Evolutionary conservation across 495 filamentous ascomycete genomes (phyloP), one percentile per base, ranked within the genome.

Genomic region (Oidiodendron maius): DNA sequence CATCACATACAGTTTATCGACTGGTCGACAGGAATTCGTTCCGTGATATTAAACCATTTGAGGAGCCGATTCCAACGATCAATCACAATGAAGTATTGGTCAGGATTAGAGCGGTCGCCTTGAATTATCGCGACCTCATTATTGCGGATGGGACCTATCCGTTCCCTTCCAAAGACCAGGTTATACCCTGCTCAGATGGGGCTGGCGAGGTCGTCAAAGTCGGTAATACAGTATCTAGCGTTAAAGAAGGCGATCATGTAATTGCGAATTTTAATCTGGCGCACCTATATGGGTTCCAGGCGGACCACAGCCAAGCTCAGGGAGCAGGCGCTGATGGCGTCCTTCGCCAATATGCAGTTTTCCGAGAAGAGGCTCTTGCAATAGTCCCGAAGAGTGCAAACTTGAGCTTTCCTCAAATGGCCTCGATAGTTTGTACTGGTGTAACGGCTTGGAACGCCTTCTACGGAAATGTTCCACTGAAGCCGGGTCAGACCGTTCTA

Each of bases 61-160:
- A n/a, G n/a, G n/a, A n/a, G 3, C 64, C 71, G 10, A 66, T 71
- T 44, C 72, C 70, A 1, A 43, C 54, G 1, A 70, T 71, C 1
- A 65, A 64, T 4, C 45, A 56, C 4, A 67, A 69, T 30, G 76
- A 83, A 48, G 78, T 82, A 0, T 57, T 83, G 11, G 78, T 83
- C 11, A 66, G 76, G 58, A 75, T 82, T 42, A 58, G 59, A 20
- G 61, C 74, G 20, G 74, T 81, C 0, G 69, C 73, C 16, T 64
- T 82, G 6, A 83, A 83, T 52, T 83, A 77, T 50, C 71, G 77
- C 23, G 77, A 83, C 52, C 72, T 72, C 6, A 78, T n/a, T n/a
- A n/a, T n/a, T n/a, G n/a, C n/a, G n/a, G n/a, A 71, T 53, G 78
- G 78, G 44, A 63, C 76, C 43, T 83, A 80, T 60, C 75, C 59